Evolutionary conservation across 768 basidiomycete genomes (phyloP), one percentile per base, ranked within the genome.

Genomic region (Gymnopilus junonius): DNA sequence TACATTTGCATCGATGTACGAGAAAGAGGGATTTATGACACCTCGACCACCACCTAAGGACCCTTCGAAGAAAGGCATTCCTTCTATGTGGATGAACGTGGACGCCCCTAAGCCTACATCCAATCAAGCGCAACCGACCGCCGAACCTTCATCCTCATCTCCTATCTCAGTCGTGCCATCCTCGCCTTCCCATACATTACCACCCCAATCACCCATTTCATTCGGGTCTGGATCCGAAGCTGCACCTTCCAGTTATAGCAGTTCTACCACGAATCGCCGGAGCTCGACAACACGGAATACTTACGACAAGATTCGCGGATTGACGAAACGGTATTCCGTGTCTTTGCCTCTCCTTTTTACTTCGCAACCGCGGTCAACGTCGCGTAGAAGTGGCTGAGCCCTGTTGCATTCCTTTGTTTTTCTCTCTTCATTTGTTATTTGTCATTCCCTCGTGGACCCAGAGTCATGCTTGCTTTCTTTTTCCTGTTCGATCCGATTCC

Each of bases 241-340:
- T 15, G 37, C 45, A 1, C 57, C 58, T 2, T 35, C 65, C 37
- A 58, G 37, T 11, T 21, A 43, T 31, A 51, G 46, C 39, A 23
- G 40, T 7, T 31, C 23, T 11, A 50, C 25, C 5, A 29, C 58
- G 29, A 61, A 58, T 15, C 55, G 59, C 21, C 64, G 61, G 17
- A 45, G 23, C 35, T 54, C 61, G 34, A 60, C 62, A 4, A 54
- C 62, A 17, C 54, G 60, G 29, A 66, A 56, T 39, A 77, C 81
- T 0, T 81, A 82, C 58, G 70, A 74, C 51, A 79, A 75, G 58
- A 68, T 83, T 12, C 80, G 77, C 50, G 78, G 75, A 15, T 75
- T 82, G 59, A 83, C 82, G 20, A 83, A 83, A 62, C 77, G 82
- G n/a, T 84, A 83, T 69, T 82, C 82, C 7, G 72, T 82, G 45